Base-by-base conservation (phyloP, 1,284 basidiomycete genomes). In the Leucoagaricus sp. region DNA sequence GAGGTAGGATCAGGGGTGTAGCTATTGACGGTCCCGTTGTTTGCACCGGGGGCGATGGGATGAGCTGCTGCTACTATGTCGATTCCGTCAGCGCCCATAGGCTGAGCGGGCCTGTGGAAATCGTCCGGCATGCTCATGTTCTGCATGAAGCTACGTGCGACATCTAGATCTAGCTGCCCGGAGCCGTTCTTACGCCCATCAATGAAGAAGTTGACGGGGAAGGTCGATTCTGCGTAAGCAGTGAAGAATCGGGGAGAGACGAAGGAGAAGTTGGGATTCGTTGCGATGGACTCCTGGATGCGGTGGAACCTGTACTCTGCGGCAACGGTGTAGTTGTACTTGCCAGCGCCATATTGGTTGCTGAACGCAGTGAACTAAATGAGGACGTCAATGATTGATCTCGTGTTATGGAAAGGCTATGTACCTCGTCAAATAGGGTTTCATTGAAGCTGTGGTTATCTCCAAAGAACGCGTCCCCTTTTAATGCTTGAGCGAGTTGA, bases 261-360 rank as follows among this genome's bases (percentile, higher is more conserved):
- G 45, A 67, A 61, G 52, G 56, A 55, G 53, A 67, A 64, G 15
- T 61, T 57, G 0, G 65, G 63, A 55, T 67, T 67, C 0, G 62
- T 65, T 2, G 64, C 63, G n/a, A 67, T 65, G 13, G 66, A 67
- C 5, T 67, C 62, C 45, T 65, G 63, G 34, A 66, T 65, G 12
- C 66, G 64, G 7, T 62, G 57, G 52, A 55, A 63, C 15, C 65
- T 55, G 31, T 60, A 61, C 36, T 67, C 64, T 1, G 49, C 64
- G 5, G 65, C 64, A 21, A 64, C 63, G 4, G 63, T 61, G 8
- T 61, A 41, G 49, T 67, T 67, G 41, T 63, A 64, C 34, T 61
- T 62, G 40, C 66, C 66, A 15, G 29, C 61, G 15, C 66, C 66
- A 38, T 60, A 67, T 50, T 58, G 47, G 41, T 65, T 64, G 44